Evolutionary conservation across 805 yeast species (phyloP).

Genomic region (Scheffersomyces amazonensis): DNA sequence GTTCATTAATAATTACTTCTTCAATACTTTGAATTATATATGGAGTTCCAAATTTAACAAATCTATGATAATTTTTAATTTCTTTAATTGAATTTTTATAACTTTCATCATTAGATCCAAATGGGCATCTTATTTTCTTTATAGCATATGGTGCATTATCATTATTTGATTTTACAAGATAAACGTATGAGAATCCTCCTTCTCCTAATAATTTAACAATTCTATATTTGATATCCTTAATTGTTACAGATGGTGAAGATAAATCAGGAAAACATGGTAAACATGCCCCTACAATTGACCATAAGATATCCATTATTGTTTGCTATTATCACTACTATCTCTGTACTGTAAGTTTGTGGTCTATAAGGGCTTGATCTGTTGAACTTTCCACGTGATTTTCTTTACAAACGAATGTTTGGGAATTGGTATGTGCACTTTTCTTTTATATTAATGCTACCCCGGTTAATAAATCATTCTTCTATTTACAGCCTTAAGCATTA

Average conservation of each 20-base stretch:
- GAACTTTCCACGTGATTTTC: too few relatives aligned
- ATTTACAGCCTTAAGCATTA: too few relatives aligned
- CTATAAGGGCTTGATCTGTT: too few relatives aligned
- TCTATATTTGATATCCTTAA: conserved; percentile 61
- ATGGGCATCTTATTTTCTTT: conserved; percentile 85
- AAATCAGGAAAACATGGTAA: conserved; percentile 45
- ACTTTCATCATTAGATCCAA: conserved; percentile 72
- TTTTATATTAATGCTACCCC: too few relatives aligned
- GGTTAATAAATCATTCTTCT: too few relatives aligned
- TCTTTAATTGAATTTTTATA: conserved; percentile 67
- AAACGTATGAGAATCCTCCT: conserved; percentile 87
- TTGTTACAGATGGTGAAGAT: conserved; percentile 53
- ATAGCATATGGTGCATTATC: conserved; percentile 59
- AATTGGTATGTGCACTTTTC: too few relatives aligned
- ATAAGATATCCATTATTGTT: conserved; percentile 18
- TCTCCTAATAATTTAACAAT: conserved; percentile 79
- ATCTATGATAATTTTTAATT: conserved; percentile 69
- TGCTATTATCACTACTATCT: too few relatives aligned
- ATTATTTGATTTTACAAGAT: conserved; percentile 54
- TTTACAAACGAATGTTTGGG: too few relatives aligned
- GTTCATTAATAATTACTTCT: conserved; percentile 67
- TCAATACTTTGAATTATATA: conserved; percentile 68
- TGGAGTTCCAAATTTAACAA: conserved; percentile 52
- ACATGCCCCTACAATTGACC: conserved; percentile 25
- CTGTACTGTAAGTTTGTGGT: too few relatives aligned